These are phyloP conservation scores for Drechmeria coniospora DNA, from an alignment of 2,329 filamentous ascomycete species.

Conservation along the genomic window DNA sequence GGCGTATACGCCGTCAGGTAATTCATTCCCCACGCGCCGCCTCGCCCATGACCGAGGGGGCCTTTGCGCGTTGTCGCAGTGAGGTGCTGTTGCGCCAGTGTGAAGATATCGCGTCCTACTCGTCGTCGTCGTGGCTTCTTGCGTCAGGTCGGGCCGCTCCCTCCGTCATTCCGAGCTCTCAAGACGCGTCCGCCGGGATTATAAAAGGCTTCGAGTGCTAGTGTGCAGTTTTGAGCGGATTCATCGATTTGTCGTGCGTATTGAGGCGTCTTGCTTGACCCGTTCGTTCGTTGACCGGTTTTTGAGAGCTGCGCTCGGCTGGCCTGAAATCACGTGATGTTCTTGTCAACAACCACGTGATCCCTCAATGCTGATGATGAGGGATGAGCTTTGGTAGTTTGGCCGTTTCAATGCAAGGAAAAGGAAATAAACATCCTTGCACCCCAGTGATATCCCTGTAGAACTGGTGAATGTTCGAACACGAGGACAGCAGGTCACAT, in stretches of 20 bases:
- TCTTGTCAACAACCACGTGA: neutral
- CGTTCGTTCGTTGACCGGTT: constrained; percentile 7
- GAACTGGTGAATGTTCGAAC: no score
- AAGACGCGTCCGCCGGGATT: constrained; percentile 17
- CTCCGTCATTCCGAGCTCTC: constrained; percentile 11
- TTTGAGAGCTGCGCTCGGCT: constrained; percentile 12
- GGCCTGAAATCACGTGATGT: constrained; percentile 18
- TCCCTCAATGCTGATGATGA: no score
- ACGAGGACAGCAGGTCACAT: no score
- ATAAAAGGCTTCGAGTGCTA: constrained; percentile 12
- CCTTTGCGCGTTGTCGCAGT: constrained; percentile 35
- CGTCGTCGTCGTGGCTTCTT: neutral
- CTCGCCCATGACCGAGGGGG: constrained; percentile 41
- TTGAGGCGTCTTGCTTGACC: constrained; percentile 9
- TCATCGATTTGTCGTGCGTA: constrained; percentile 13
- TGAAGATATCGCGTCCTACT: constrained; percentile 10
- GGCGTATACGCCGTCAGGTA: constrained; percentile 54
- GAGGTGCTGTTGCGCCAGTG: constrained; percentile 40
- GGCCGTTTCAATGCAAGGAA: no score
- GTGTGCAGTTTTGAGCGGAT: constrained; percentile 10
- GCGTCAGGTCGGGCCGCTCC: neutral
- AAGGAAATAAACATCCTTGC: no score
- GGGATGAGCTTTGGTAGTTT: no score
- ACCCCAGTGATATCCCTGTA: no score
- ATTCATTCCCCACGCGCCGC: constrained; percentile 40